A percentile compares a stretch with the other conserved stretches of the same genome.
phyloP scores from a whole-genome alignment of 176 grass and related monocot genomes.

The Typha latifolia region DNA sequence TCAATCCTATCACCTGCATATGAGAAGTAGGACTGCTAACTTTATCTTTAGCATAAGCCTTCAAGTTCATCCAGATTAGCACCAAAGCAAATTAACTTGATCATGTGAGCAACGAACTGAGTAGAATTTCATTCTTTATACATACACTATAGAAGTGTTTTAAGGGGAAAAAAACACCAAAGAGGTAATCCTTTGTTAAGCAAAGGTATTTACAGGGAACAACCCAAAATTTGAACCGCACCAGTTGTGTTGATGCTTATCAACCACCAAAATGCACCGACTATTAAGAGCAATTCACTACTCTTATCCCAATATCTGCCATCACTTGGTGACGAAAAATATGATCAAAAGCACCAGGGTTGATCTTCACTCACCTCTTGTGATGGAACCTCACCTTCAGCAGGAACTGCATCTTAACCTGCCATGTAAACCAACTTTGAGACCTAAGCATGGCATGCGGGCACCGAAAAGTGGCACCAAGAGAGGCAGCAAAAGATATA shows the following conservation, averaged over 20 bases:
- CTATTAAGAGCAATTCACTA: not conserved
- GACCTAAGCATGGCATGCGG: not conserved
- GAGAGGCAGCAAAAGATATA: not conserved
- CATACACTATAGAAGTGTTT: too few relatives aligned
- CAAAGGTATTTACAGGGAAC: not conserved
- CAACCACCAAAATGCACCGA: not conserved
- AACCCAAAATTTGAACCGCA: not conserved
- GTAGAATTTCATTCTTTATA: too few relatives aligned
- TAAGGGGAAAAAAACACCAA: not conserved
- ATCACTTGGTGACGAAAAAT: too few relatives aligned
- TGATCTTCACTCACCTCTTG: slow-evolving; percentile 47
- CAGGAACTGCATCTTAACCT: slow-evolving; percentile 98
- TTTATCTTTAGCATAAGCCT: too few relatives aligned
- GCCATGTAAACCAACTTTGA: slow-evolving; percentile 7
- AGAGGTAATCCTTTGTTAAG: not conserved
- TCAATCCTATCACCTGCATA: too few relatives aligned
- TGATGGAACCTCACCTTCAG: slow-evolving; percentile 90
- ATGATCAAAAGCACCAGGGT: not conserved
- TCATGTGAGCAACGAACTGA: too few relatives aligned
- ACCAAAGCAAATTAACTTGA: too few relatives aligned
- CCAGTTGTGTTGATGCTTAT: not conserved
- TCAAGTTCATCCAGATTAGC: too few relatives aligned
- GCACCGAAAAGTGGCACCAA: not conserved
- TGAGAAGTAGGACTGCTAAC: too few relatives aligned
- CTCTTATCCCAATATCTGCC: not conserved